Evolutionary conservation across 2,329 filamentous ascomycete genomes (phyloP), one percentile per base, ranked within the genome.

Genomic region (Nothopassalora personata): DNA sequence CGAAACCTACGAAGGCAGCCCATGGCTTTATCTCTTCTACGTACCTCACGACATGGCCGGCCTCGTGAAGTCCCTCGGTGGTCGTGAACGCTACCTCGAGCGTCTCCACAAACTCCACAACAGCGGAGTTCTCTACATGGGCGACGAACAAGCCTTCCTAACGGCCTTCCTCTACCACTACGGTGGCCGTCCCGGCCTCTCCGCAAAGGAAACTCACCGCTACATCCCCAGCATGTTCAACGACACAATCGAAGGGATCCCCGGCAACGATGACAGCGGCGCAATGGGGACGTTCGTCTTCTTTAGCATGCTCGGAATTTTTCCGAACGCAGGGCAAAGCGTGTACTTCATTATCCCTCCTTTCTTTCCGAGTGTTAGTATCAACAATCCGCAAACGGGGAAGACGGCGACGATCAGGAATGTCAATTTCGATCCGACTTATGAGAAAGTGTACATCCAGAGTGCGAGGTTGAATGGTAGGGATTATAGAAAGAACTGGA

Each of bases 221-320:
- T 77, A 86, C 49, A 85, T 85, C 31, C 82, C 84, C 63, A 72
- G 75, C 13, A 84, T 83, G 73, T 89, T 88, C 72, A 77, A 75
- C 52, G 76, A 81, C 1, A 80, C 80, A 0, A 75, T 77, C 0
- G 68, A 67, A 7, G 87, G 87, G 0, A 76, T 90, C 0, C 87
- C 87, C 0, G 87, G 87, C 0, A 89, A 90, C 71, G 85, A 81
- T 48, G 87, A 90, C 70, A 86, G 85, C 1, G 87, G 87, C 6
- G 85, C 87, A 13, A 89, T 90, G 86, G 85, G 90, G 69, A 84
- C 81, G 7, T 88, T 85, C 83, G 72, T 87, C 2, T 72, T 88
- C 8, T 89, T 86, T 83, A 83, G 82, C 62, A 87, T 87, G 80
- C 79, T 88, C 39, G 86, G 86, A 1, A 73, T 89, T 30, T 88